Conservation (phyloP, 2,329 filamentous ascomycete genomes). For the Arthrobotrys musiformis region DNA sequence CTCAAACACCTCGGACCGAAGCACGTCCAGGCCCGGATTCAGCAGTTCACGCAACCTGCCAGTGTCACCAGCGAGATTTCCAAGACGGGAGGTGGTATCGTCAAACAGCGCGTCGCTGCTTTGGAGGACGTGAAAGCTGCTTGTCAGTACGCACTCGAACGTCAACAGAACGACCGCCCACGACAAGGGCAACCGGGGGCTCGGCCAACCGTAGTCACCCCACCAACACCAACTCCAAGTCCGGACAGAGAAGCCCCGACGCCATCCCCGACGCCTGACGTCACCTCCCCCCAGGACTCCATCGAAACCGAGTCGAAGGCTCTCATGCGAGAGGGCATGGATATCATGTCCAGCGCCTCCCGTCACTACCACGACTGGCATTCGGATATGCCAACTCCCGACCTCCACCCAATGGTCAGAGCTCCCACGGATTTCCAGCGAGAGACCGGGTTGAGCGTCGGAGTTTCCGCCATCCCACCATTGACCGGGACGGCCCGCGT, state of each 20-base stretch:
- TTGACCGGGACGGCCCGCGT: conserved; percentile 25
- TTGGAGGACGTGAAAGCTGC: conserved; percentile 13
- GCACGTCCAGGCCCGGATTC: background rate
- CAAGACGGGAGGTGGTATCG: conserved; percentile 4
- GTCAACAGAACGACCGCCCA: conserved; percentile 1
- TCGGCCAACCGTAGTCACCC: background rate
- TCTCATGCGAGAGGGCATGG: conserved; percentile 38
- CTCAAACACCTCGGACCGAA: conserved; percentile 15
- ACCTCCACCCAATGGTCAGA: conserved; percentile 9
- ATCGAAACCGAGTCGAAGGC: conserved; percentile 15
- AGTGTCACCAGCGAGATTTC: background rate
- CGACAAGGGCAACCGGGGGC: background rate
- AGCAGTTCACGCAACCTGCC: conserved; percentile 11
- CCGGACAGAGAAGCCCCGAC: background rate
- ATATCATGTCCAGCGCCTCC: conserved; percentile 20
- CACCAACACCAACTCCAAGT: background rate
- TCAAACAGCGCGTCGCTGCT: conserved; percentile 33
- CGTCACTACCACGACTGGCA: conserved; percentile 25
- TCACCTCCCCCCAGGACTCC: conserved; percentile 9
- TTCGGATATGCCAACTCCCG: conserved; percentile 8
- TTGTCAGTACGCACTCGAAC: conserved; percentile 11
- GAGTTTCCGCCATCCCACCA: conserved; percentile 13
- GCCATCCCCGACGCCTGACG: background rate
- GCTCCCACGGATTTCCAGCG: conserved; percentile 19
- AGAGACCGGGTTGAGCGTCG: conserved; percentile 20